Conservation (phyloP, 129 eudicot genomes). For the Daucus carota region DNA sequence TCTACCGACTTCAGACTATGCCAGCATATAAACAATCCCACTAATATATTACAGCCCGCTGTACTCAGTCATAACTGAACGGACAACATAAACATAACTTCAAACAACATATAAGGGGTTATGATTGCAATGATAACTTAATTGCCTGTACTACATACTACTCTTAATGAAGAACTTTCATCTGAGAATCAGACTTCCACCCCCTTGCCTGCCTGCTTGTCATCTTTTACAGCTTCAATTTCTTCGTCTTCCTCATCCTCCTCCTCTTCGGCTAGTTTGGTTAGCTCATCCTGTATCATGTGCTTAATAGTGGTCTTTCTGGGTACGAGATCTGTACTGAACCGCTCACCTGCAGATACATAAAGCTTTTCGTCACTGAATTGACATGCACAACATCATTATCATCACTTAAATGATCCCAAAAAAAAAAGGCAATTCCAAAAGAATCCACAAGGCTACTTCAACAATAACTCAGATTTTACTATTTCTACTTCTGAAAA, state of each 20-base stretch:
- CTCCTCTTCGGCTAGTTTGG: slow-evolving; percentile 85
- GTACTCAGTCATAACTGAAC: slow-evolving; percentile 6
- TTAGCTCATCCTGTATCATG: slow-evolving; percentile 94
- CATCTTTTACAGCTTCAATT: slow-evolving; percentile 38
- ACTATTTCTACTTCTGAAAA: neutral
- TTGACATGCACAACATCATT: neutral
- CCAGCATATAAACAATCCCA: slow-evolving; percentile 17
- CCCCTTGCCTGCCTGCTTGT: slow-evolving; percentile 28
- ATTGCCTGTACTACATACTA: neutral
- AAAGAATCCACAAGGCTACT: neutral
- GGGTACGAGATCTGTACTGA: slow-evolving; percentile 54
- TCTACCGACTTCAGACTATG: neutral
- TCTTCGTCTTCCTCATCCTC: slow-evolving; percentile 73
- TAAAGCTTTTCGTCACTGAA: neutral
- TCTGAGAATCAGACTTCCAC: slow-evolving; percentile 37
- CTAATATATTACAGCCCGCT: slow-evolving; percentile 36
- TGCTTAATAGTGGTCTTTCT: slow-evolving; percentile 77
- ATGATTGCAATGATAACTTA: neutral
- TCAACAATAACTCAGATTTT: neutral
- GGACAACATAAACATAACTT: neutral
- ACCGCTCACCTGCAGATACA: slow-evolving; percentile 48
- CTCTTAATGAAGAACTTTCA: neutral
- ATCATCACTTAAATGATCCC: neutral
- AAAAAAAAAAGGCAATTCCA: neutral
- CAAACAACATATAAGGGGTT: neutral